Evolutionary conservation across 768 basidiomycete genomes (phyloP).

Genomic region (Dioszegia hungarica): DNA sequence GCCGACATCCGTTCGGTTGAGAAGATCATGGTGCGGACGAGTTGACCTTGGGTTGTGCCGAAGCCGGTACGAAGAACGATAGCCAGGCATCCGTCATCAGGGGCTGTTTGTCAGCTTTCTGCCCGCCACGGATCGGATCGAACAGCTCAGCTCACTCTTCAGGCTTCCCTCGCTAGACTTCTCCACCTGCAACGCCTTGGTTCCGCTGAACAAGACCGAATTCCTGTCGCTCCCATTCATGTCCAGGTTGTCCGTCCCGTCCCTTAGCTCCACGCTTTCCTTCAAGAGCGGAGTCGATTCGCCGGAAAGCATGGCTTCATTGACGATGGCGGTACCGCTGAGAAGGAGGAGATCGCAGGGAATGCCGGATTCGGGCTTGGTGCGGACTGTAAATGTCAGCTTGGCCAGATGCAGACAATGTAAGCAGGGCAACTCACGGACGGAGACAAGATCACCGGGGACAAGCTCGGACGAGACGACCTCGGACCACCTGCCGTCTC

Average conservation of each 20-base stretch:
- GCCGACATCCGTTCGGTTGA: conserved; percentile 94
- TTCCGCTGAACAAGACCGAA: conserved; percentile 85
- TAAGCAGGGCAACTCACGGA: conserved; percentile 57
- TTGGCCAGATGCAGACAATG: not conserved
- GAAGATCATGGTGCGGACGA: conserved; percentile 98
- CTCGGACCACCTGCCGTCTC: conserved; percentile 71
- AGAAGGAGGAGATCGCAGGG: conserved; percentile 92
- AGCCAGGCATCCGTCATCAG: conserved; percentile 88
- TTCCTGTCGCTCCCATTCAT: conserved; percentile 83
- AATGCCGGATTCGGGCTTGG: conserved; percentile 71
- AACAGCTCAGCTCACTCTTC: conserved; percentile 41
- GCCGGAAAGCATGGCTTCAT: conserved; percentile 98
- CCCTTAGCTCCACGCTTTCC: conserved; percentile 83
- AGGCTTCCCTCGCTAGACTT: conserved; percentile 49
- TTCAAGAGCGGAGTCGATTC: conserved; percentile 96
- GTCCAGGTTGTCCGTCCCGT: conserved; percentile 68
- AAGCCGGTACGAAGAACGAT: conserved; percentile 92
- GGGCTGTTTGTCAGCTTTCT: conserved; percentile 51
- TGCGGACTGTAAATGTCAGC: conserved; percentile 45
- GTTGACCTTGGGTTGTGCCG: conserved; percentile 93
- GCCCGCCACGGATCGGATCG: not conserved
- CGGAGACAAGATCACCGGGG: conserved; percentile 82
- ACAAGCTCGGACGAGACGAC: conserved; percentile 80
- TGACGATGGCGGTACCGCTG: conserved; percentile 89
- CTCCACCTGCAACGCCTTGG: conserved; percentile 88